Percentiles rank a stretch among this genome's conserved stretches.
phyloP scores from a whole-genome alignment of 2,329 filamentous ascomycete species.

The Hansfordia pulvinata region DNA sequence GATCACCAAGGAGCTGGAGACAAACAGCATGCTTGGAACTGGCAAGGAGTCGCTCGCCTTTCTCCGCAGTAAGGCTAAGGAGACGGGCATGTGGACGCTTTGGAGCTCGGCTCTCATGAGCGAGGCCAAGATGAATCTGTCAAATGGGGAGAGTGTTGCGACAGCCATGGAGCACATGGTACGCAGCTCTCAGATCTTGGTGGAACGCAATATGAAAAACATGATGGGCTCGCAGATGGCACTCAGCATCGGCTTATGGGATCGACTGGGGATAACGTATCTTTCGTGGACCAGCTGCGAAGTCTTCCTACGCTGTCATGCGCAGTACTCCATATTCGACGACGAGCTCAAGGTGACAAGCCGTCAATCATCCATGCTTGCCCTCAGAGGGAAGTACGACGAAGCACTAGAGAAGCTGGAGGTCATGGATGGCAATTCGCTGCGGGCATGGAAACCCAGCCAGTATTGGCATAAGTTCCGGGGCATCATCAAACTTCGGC shows the following conservation, averaged over 20 bases:
- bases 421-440: conserved; percentile 41
- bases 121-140: conserved; percentile 69
- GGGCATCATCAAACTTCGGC: conserved; percentile 50
- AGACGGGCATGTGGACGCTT: conserved; percentile 73
- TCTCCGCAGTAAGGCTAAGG: conserved; percentile 73
- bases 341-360: conserved; percentile 67
- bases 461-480: conserved; percentile 60
- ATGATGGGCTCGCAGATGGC: conserved; percentile 64
- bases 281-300: conserved; percentile 51
- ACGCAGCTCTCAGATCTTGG: conserved; percentile 70
- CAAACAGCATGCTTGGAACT: conserved; percentile 60
- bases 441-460: conserved; percentile 63
- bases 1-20: conserved; percentile 56
- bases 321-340: conserved; percentile 45
- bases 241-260: conserved; percentile 60
- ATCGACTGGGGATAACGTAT: conserved; percentile 51
- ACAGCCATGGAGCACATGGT: conserved; percentile 63
- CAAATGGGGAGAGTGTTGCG: conserved; percentile 52
- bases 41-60: conserved; percentile 75
- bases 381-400: conserved; percentile 56
- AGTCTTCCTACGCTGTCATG: conserved; percentile 63
- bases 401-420: conserved; percentile 50
- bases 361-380: conserved; percentile 52
- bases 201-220: conserved; percentile 60
- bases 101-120: conserved; percentile 73